These are phyloP conservation scores for Physaria fendleri DNA, from an alignment of 345 rosid genomes.

Conservation along the genomic window DNA sequence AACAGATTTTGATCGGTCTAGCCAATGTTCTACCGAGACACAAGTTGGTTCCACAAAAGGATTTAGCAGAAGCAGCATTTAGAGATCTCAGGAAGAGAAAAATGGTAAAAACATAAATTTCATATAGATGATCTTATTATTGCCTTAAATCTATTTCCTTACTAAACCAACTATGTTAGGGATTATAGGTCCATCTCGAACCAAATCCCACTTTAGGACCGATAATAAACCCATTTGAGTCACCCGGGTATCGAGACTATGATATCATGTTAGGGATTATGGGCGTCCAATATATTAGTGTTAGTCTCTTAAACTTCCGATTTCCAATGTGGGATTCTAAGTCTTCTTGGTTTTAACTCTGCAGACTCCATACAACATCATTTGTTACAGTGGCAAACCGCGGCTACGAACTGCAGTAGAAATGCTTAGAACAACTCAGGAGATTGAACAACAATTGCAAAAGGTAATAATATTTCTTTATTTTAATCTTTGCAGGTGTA, in stretches of 20 bases:
- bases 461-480: conserved; percentile 36
- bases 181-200: no score
- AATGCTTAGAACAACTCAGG: conserved; percentile 67
- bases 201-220: no score
- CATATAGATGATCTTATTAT: background rate
- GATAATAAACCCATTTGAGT: no score
- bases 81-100: conserved; percentile 58
- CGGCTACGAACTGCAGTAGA: conserved; percentile 69
- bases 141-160: background rate
- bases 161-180: background rate
- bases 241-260: no score
- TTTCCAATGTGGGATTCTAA: no score
- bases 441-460: conserved; percentile 56
- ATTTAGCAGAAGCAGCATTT: conserved; percentile 74
- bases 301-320: no score
- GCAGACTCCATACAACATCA: conserved; percentile 67
- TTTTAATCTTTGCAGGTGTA: conserved; percentile 42
- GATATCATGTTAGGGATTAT: no score
- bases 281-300: no score
- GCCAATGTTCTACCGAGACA: conserved; percentile 67
- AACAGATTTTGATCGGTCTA: conserved; percentile 57
- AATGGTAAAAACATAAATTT: conserved; percentile 34
- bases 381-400: conserved; percentile 77
- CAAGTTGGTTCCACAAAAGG: conserved; percentile 87
- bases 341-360: background rate